Evolutionary conservation across 2,329 filamentous ascomycete genomes (phyloP).

Genomic region (Cladosporium halotolerans): DNA sequence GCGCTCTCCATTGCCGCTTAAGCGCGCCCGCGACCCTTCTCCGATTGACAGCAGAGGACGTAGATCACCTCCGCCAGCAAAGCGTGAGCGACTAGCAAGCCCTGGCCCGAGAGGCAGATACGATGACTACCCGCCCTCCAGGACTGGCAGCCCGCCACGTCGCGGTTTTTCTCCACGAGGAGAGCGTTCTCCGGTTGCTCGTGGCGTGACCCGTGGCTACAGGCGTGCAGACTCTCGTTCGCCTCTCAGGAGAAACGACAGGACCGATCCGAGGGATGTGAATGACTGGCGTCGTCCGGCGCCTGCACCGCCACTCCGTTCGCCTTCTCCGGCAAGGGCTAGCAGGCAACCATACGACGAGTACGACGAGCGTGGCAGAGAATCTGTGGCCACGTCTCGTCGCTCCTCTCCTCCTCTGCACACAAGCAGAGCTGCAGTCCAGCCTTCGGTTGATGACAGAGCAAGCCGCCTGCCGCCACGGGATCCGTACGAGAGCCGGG

Average conservation of each 20-base stretch:
- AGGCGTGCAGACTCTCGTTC: constrained; percentile 46
- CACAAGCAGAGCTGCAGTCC: constrained; percentile 45
- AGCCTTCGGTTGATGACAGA: constrained; percentile 28
- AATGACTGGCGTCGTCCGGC: constrained; percentile 40
- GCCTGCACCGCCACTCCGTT: constrained; percentile 40
- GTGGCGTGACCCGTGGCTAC: constrained; percentile 32
- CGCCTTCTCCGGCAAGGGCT: constrained; percentile 43
- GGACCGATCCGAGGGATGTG: constrained; percentile 42
- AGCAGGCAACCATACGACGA: constrained; percentile 30
- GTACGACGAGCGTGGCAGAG: constrained; percentile 46
- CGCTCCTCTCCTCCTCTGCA: constrained; percentile 56
- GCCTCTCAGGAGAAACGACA: constrained; percentile 46
- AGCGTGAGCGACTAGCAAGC: constrained; percentile 34
- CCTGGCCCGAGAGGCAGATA: constrained; percentile 38
- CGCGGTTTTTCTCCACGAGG: constrained; percentile 37
- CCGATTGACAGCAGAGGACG: constrained; percentile 41
- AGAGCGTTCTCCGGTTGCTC: constrained; percentile 30
- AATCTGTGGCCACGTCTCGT: constrained; percentile 53
- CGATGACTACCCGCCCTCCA: constrained; percentile 40
- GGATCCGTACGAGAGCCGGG: constrained; percentile 16
- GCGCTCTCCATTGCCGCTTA: constrained; percentile 35
- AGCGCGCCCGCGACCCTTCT: constrained; percentile 42
- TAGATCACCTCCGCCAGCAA: constrained; percentile 36
- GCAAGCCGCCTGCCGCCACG: constrained; percentile 18
- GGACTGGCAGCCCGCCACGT: constrained; percentile 31